Evolutionary conservation across 2,329 filamentous ascomycete genomes (phyloP).

Genomic region (Stromatinia cepivora): DNA sequence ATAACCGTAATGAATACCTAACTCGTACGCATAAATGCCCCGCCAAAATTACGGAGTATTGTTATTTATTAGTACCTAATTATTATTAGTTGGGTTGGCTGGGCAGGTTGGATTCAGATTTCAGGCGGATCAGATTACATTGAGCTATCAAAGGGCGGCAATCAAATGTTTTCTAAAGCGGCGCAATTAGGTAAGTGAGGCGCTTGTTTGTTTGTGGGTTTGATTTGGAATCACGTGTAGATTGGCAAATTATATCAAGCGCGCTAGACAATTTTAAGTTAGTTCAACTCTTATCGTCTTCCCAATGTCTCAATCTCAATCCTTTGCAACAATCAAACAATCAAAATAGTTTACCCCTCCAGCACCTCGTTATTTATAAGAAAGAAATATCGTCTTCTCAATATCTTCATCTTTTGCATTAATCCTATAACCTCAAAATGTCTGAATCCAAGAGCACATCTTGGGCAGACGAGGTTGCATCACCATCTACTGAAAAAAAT

Average conservation of each 20-base stretch:
- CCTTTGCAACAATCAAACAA: slow-evolving; percentile 12
- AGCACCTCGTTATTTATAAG: not conserved
- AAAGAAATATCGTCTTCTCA: not conserved
- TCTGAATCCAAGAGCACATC: slow-evolving; percentile 31
- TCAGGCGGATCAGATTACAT: not conserved
- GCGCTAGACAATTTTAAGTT: not conserved
- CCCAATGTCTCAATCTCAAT: slow-evolving; percentile 1
- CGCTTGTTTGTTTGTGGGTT: not conserved
- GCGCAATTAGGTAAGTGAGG: not conserved
- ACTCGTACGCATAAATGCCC: slow-evolving; percentile 21
- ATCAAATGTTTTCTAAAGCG: slow-evolving; percentile 14
- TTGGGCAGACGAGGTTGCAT: slow-evolving; percentile 47
- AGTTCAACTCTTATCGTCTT: not conserved
- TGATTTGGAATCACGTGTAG: not conserved
- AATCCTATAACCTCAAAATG: slow-evolving; percentile 12
- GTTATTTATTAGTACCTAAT: not conserved
- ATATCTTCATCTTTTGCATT: slow-evolving; percentile 3
- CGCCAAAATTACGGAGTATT: slow-evolving; percentile 16
- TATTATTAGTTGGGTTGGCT: slow-evolving; percentile 9
- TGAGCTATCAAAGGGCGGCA: not conserved
- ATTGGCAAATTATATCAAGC: not conserved
- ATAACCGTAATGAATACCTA: slow-evolving; percentile 18
- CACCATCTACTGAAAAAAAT: slow-evolving; percentile 31
- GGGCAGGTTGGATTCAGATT: slow-evolving; percentile 1
- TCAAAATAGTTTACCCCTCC: slow-evolving; percentile 8